Percentiles rank a stretch among this genome's conserved stretches.
phyloP scores from a whole-genome alignment of 2,329 filamentous ascomycete species.

The Calonectria crousiana region DNA sequence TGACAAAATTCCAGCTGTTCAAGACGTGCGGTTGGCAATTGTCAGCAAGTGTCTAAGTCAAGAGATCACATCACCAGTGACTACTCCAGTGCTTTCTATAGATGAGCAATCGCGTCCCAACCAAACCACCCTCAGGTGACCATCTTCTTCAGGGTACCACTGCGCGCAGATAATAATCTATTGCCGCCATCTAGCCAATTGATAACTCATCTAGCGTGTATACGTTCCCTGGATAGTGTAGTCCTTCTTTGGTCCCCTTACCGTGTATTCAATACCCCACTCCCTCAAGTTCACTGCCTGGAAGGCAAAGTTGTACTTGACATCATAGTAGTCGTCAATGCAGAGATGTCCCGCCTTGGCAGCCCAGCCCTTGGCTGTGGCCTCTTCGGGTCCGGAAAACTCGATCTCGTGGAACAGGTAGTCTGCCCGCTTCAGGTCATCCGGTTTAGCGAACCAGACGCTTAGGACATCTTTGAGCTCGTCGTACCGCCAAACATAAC shows the following conservation, averaged over 20 bases:
- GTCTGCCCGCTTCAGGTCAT: slow-evolving; percentile 72
- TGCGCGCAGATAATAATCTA: neutral
- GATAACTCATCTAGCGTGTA: slow-evolving; percentile 48
- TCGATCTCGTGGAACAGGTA: slow-evolving; percentile 83
- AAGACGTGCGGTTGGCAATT: too few relatives aligned
- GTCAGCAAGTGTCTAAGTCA: neutral
- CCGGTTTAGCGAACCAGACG: slow-evolving; percentile 79
- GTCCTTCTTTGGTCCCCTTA: slow-evolving; percentile 80
- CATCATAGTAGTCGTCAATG: slow-evolving; percentile 78
- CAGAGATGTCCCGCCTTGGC: slow-evolving; percentile 79
- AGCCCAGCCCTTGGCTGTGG: slow-evolving; percentile 63
- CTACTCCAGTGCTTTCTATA: neutral
- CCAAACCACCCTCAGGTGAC: neutral
- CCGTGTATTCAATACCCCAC: slow-evolving; percentile 74
- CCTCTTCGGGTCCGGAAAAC: slow-evolving; percentile 59
- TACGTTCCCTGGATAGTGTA: slow-evolving; percentile 72
- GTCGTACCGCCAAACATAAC: slow-evolving; percentile 81
- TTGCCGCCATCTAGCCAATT: neutral
- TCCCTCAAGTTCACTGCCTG: slow-evolving; percentile 65
- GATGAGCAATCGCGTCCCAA: neutral
- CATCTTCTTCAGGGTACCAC: neutral
- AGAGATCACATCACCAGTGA: neutral
- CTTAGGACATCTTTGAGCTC: slow-evolving; percentile 71
- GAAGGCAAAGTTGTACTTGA: slow-evolving; percentile 76
- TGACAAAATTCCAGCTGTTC: neutral